Conservation (phyloP, 1,284 basidiomycete species). For the Cystobasidium pallidum region DNA sequence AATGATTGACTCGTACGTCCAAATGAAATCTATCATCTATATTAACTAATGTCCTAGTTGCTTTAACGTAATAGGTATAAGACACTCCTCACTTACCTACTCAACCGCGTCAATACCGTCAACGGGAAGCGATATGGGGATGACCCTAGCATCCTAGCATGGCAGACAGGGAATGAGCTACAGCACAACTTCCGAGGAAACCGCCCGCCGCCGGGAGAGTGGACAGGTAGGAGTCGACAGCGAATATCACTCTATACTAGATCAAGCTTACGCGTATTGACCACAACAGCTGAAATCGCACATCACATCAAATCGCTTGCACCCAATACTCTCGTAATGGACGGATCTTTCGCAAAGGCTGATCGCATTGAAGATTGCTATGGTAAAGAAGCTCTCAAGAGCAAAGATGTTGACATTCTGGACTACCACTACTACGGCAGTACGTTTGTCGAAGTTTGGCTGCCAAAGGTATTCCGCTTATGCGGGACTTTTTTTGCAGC, state of each 20-base stretch:
- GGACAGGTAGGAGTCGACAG: constrained; percentile 44
- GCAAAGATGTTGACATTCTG: constrained; percentile 51
- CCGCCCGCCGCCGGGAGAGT: constrained; percentile 41
- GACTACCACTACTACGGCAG: constrained; percentile 54
- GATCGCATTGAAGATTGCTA: constrained; percentile 51
- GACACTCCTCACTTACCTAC: constrained; percentile 52
- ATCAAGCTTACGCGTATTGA: neutral
- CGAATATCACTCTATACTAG: no score
- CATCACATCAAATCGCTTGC: constrained; percentile 53
- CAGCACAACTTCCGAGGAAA: constrained; percentile 41
- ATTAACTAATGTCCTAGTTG: neutral
- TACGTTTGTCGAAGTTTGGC: constrained; percentile 2
- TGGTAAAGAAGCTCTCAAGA: constrained; percentile 48
- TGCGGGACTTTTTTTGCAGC: neutral
- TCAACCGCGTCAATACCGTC: constrained; percentile 54
- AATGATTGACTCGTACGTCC: constrained; percentile 47
- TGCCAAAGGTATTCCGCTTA: neutral
- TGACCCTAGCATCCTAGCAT: constrained; percentile 54
- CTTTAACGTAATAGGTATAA: constrained; percentile 46
- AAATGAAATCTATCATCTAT: neutral
- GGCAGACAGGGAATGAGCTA: constrained; percentile 55
- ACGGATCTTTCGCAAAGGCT: constrained; percentile 53
- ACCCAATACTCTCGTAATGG: constrained; percentile 54
- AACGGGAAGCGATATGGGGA: constrained; percentile 53
- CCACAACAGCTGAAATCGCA: constrained; percentile 20